Evolutionary conservation across 1,284 basidiomycete genomes (phyloP).

Genomic region (Phellopilus nigrolimitatus): DNA sequence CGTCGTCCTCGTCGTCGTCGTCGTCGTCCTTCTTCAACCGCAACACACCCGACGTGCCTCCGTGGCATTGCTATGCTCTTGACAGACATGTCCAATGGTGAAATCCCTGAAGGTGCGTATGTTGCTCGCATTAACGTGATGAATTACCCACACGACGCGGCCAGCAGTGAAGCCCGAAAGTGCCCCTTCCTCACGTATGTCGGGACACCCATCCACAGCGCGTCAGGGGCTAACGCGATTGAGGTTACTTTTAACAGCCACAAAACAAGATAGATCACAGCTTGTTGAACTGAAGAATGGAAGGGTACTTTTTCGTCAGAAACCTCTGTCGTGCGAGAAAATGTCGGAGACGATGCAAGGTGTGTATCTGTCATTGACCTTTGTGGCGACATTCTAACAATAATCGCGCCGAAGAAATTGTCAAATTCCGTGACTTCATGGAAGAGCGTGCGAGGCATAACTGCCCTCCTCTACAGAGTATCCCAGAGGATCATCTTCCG

Average conservation of each 20-base stretch:
- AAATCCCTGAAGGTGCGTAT: constrained; percentile 35
- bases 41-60: constrained; percentile 2
- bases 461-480: constrained; percentile 42
- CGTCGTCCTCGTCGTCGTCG: constrained; percentile 1
- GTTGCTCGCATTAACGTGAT: not conserved
- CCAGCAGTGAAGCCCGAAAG: not conserved
- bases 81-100: constrained; percentile 34
- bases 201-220: not conserved
- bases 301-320: constrained; percentile 77
- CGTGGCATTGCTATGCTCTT: constrained; percentile 24
- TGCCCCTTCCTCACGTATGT: constrained; percentile 6
- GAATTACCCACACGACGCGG: not conserved
- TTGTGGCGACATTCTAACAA: not conserved
- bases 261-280: constrained; percentile 35
- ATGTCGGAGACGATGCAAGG: constrained; percentile 80
- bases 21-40: no score
- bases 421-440: constrained; percentile 67
- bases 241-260: constrained; percentile 22
- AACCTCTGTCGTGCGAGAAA: constrained; percentile 67
- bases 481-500: constrained; percentile 66
- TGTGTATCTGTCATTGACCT: constrained; percentile 30
- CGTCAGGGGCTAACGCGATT: not conserved
- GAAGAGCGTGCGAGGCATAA: constrained; percentile 43
- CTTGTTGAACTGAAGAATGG: constrained; percentile 69
- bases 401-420: constrained; percentile 49